phyloP scores from a whole-genome alignment of 202 grass and related monocot species.

The Bolboschoenoplectus hybrid region DNA sequence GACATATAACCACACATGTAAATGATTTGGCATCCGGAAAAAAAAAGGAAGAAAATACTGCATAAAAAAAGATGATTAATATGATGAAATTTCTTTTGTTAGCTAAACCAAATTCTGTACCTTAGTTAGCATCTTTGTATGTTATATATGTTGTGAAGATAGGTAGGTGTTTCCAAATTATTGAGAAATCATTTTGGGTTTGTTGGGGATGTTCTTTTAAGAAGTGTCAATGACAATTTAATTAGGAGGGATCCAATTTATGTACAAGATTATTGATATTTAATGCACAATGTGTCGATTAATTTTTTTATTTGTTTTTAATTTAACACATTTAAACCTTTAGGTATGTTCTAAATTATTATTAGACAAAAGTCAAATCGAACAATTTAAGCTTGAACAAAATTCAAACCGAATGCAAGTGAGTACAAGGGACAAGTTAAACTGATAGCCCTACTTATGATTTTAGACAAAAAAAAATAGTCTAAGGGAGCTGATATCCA shows the following conservation, averaged over 20 bases:
- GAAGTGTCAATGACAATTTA: neutral
- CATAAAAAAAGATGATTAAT: neutral
- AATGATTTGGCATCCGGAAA: neutral
- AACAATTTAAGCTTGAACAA: no score
- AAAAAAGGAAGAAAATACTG: neutral
- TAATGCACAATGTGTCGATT: no score
- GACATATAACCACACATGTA: neutral
- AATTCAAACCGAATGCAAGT: no score
- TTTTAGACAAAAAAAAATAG: no score
- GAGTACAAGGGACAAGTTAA: no score
- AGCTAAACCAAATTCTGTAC: neutral
- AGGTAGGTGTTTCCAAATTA: neutral
- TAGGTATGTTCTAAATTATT: no score
- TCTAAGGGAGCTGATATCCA: no score
- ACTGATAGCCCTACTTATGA: no score
- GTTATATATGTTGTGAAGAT: neutral
- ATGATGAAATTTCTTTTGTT: neutral
- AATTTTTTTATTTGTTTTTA: no score
- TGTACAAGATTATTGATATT: no score
- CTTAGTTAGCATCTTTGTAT: constrained; percentile 6
- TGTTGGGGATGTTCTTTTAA: neutral
- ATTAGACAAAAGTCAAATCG: no score
- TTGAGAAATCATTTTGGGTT: constrained; percentile 5
- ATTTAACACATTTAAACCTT: no score
- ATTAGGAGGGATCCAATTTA: neutral